phyloP scores from a whole-genome alignment of 768 basidiomycete species.

The Polyporus arcularius region DNA sequence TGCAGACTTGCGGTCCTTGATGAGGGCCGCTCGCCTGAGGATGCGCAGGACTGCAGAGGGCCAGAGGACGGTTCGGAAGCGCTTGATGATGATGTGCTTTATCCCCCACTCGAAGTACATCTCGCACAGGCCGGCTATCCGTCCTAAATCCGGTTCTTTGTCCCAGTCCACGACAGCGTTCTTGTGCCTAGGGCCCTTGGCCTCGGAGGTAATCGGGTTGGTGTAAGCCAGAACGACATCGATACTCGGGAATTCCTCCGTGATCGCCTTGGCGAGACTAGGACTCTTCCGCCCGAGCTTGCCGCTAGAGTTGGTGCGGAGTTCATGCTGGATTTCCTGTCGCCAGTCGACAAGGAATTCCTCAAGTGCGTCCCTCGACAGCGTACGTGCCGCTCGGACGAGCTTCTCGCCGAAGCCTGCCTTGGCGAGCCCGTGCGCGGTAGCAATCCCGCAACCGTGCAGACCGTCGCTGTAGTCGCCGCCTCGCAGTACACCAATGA shows the following conservation, averaged over 20 bases:
- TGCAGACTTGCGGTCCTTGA: slow-evolving; percentile 38
- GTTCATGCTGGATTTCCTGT: slow-evolving; percentile 57
- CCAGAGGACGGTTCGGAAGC: slow-evolving; percentile 85
- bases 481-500: slow-evolving; percentile 84
- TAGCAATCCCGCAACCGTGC: slow-evolving; percentile 65
- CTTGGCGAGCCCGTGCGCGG: slow-evolving; percentile 75
- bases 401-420: slow-evolving; percentile 80
- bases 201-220: slow-evolving; percentile 72
- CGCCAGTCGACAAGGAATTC: slow-evolving; percentile 67
- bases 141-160: slow-evolving; percentile 65
- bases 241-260: slow-evolving; percentile 69
- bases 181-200: slow-evolving; percentile 18
- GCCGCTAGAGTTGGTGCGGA: slow-evolving; percentile 68
- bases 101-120: slow-evolving; percentile 93
- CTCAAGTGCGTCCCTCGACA: slow-evolving; percentile 43
- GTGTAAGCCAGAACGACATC: slow-evolving; percentile 79
- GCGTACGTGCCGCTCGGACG: slow-evolving; percentile 54
- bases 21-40: slow-evolving; percentile 63
- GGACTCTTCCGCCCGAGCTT: slow-evolving; percentile 64
- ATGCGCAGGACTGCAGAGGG: slow-evolving; percentile 69
- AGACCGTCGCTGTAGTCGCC: slow-evolving; percentile 87
- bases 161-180: slow-evolving; percentile 45
- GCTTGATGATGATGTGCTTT: slow-evolving; percentile 76
- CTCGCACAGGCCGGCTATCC: slow-evolving; percentile 80
- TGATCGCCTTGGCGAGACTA: slow-evolving; percentile 62